These are phyloP conservation scores for Nitzschia sp. DNA, from an alignment of 108 stramenopile species.

Conservation along the genomic window DNA sequence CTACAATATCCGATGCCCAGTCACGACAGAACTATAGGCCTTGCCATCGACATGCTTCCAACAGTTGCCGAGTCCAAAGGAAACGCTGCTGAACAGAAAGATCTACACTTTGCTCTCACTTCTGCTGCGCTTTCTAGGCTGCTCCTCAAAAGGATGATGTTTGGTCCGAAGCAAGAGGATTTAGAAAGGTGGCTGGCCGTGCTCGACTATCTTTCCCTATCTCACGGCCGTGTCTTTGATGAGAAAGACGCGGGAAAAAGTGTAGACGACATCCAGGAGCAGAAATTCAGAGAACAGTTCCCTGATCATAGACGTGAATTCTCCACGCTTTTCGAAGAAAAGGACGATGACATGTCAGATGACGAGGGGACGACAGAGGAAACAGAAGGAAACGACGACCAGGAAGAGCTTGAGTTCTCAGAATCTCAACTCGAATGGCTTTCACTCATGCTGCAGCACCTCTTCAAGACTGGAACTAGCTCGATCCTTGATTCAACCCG, in stretches of 20 bases:
- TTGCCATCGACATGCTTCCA: neutral
- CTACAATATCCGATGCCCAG: constrained; percentile 24
- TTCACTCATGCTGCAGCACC: constrained; percentile 43
- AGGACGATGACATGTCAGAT: constrained; percentile 24
- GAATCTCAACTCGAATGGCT: constrained; percentile 54
- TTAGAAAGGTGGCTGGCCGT: neutral
- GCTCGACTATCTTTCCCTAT: neutral
- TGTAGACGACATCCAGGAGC: constrained; percentile 59
- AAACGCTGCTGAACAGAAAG: constrained; percentile 1
- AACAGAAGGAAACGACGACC: constrained; percentile 19
- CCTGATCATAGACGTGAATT: constrained; percentile 87
- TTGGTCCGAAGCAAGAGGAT: constrained; percentile 15
- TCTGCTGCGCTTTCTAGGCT: constrained; percentile 17
- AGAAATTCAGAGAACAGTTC: constrained; percentile 81
- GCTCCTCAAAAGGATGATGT: constrained; percentile 12
- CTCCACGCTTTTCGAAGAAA: constrained; percentile 41
- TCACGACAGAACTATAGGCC: constrained; percentile 2
- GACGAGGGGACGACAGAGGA: neutral
- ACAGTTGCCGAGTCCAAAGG: neutral
- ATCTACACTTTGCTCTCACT: constrained; percentile 14
- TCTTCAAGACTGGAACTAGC: constrained; percentile 31
- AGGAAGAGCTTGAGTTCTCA: constrained; percentile 34
- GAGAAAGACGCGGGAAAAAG: neutral
- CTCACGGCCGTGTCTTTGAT: neutral
- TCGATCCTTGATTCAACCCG: constrained; percentile 26